Evolutionary conservation across 257 asterid species (phyloP), one percentile per base, ranked within the genome.

Genomic region (Solanum microdontum): DNA sequence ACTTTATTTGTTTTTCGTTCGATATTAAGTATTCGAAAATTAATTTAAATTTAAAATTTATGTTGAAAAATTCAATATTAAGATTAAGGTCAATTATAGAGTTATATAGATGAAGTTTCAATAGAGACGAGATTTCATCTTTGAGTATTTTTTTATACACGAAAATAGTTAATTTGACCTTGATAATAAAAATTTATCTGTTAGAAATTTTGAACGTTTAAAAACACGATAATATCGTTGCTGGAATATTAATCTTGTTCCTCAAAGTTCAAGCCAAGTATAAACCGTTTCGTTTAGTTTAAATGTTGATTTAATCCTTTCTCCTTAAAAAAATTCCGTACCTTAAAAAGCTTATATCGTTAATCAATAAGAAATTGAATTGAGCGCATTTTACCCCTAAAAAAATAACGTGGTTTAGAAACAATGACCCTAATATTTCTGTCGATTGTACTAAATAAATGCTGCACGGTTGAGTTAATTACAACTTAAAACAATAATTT

Each of bases 271-370:
- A 26, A 24, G 15, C 9, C 2, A 24, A 24, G 12, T 66, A 26
- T 66, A 5, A 24, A 66, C 19, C 33, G 8, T 11, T 66, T 24
- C 4, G 1, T 11, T 5, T 66, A 66, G 32, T 24, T n/a, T 66
- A 26, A 24, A 66, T 66, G 5, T 2, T 12, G 15, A 26, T 26
- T 68, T 14, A 17, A 68, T 26, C 2, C 4, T 26, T 26, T 24
- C 2, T 3, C 0, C 14, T 1, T 4, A 5, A 2, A 26, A 26
- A 26, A 68, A 12, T 0, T 13, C 1, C 2, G 28, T 6, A 24
- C 14, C 0, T 12, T 68, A 3, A 26, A 51, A 51, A 51, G 1
- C 8, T 51, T 51, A 51, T 6, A 15, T 51, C 62, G 1, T 51
- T 17, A 51, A 51, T 15, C 21, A 26, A 68, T 4, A 23, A 62